Percentiles rank a stretch among this genome's conserved stretches.
These are phyloP conservation scores for Sonneratia caseolaris DNA, from an alignment of 345 rosid species.

Conservation along the genomic window DNA sequence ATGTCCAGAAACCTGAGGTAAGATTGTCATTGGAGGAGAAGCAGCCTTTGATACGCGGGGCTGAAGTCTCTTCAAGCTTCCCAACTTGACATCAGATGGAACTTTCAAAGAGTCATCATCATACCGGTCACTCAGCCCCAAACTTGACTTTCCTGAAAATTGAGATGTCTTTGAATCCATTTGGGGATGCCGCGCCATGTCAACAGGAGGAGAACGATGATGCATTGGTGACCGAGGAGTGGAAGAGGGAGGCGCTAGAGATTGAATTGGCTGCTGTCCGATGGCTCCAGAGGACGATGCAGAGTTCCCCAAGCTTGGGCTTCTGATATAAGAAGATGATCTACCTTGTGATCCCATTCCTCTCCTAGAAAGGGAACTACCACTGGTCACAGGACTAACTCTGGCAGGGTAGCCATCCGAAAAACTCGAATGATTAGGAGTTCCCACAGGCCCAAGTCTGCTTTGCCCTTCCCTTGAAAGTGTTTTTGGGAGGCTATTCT, in stretches of 20 bases:
- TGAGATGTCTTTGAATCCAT: slow-evolving; percentile 42
- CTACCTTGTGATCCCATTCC: slow-evolving; percentile 31
- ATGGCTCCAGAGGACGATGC: slow-evolving; percentile 31
- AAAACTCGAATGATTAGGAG: slow-evolving; percentile 19
- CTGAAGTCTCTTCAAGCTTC: slow-evolving; percentile 14
- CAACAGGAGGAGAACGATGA: slow-evolving; percentile 33
- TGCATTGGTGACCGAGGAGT: slow-evolving; percentile 37
- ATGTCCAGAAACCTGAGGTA: slow-evolving; percentile 24
- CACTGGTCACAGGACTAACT: slow-evolving; percentile 20
- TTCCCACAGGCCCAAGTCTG: slow-evolving; percentile 15
- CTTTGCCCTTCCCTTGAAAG: slow-evolving; percentile 22
- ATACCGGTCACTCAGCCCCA: slow-evolving; percentile 18
- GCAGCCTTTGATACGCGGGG: slow-evolving; percentile 18
- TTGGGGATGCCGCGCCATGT: slow-evolving; percentile 22
- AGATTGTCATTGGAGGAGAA: slow-evolving; percentile 14
- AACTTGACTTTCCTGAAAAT: slow-evolving; percentile 31
- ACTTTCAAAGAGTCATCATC: slow-evolving; percentile 16
- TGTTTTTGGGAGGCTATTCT: slow-evolving; percentile 28
- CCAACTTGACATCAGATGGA: neutral
- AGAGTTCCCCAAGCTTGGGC: slow-evolving; percentile 28
- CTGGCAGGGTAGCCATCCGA: slow-evolving; percentile 41
- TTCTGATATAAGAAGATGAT: slow-evolving; percentile 31
- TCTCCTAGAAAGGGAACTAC: slow-evolving; percentile 38
- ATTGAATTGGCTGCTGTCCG: slow-evolving; percentile 35
- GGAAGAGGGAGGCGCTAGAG: slow-evolving; percentile 29